A percentile compares a stretch with the other conserved stretches of the same genome.
These are phyloP conservation scores for Rhodotorula sp. DNA, from an alignment of 1,284 basidiomycete species.

Conservation along the genomic window DNA sequence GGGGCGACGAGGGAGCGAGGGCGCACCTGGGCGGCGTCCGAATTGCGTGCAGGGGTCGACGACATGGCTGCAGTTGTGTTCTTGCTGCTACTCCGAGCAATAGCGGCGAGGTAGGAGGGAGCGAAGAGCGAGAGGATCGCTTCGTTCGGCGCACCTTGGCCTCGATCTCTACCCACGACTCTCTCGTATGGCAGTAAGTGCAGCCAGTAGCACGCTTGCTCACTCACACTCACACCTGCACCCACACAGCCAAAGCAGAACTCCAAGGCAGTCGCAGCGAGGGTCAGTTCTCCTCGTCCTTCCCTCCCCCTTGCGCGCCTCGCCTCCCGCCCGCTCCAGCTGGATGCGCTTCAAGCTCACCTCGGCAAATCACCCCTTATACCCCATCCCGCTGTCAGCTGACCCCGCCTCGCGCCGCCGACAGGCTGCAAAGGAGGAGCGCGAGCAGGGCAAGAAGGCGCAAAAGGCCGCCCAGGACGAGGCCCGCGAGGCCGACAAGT, in stretches of 20 bases:
- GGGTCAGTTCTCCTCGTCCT: background rate
- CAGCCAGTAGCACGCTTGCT: background rate
- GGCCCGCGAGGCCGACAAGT: constrained; percentile 22
- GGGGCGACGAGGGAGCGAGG: background rate
- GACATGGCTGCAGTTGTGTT: background rate
- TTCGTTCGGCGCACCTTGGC: no score
- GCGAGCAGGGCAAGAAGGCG: constrained; percentile 17
- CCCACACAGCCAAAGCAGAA: constrained; percentile 8
- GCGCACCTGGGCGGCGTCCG: constrained; percentile 16
- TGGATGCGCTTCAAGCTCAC: no score
- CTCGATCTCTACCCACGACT: background rate
- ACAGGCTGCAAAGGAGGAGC: constrained; percentile 26
- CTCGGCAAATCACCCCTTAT: background rate
- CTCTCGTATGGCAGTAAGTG: background rate
- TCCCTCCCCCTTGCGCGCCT: no score
- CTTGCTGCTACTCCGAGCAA: background rate
- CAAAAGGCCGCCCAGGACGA: constrained; percentile 6
- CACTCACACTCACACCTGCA: no score
- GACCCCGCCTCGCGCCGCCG: background rate
- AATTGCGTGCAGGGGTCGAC: constrained; percentile 4
- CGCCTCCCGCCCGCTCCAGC: no score
- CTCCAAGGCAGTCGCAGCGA: constrained; percentile 3
- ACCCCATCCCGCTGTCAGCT: background rate
- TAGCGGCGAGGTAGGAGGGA: background rate
- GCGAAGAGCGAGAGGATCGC: background rate